Evolutionary conservation across 2,329 filamentous ascomycete species (phyloP).

Genomic region (Penicillium crustosum): DNA sequence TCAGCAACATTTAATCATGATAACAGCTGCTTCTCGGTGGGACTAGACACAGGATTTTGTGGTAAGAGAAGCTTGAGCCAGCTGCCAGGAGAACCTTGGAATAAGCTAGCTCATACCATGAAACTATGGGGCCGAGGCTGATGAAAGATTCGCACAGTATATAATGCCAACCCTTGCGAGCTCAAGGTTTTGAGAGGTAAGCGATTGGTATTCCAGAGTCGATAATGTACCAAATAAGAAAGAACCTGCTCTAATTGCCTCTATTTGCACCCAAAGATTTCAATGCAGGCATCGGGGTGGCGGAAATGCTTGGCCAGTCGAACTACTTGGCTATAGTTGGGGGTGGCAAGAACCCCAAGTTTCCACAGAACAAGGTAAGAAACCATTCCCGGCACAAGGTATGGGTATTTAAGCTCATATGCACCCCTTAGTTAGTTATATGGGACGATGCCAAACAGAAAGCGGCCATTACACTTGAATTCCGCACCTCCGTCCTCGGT

Average conservation of each 20-base stretch:
- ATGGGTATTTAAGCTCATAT: not conserved
- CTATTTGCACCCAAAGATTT: constrained; percentile 58
- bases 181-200: constrained; percentile 63
- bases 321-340: constrained; percentile 89
- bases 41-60: constrained; percentile 80
- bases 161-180: constrained; percentile 69
- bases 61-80: constrained; percentile 53
- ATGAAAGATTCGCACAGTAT: constrained; percentile 54
- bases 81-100: not conserved
- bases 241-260: not conserved
- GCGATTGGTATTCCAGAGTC: not conserved
- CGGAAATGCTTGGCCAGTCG: constrained; percentile 81
- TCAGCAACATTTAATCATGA: constrained; percentile 85
- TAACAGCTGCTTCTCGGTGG: constrained; percentile 81
- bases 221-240: not conserved
- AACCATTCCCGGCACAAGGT: not conserved
- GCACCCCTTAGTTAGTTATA: constrained; percentile 61
- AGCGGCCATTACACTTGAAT: constrained; percentile 72
- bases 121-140: constrained; percentile 17
- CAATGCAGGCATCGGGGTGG: constrained; percentile 77
- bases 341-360: constrained; percentile 81
- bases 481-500: constrained; percentile 76
- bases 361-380: constrained; percentile 76
- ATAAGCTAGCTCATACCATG: constrained; percentile 1
- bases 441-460: constrained; percentile 86